phyloP scores from a whole-genome alignment of 1,139 yeast genomes.

The Pichia sp. region DNA sequence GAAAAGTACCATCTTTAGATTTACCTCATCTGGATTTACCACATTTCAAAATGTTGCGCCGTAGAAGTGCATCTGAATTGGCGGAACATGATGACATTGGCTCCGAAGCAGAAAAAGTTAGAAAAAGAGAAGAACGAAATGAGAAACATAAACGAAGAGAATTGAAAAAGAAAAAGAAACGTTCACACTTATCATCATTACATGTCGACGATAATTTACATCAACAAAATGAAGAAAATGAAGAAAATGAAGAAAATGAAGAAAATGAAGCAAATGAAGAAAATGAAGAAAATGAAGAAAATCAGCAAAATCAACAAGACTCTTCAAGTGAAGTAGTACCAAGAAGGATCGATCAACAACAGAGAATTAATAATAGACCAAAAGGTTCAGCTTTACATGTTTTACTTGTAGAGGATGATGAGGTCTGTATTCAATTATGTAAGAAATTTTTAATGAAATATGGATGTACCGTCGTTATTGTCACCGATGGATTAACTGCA shows the following conservation, averaged over 20 bases:
- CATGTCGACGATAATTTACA: no score
- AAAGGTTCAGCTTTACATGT: constrained; percentile 49
- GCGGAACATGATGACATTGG: no score
- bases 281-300: no score
- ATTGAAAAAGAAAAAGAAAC: no score
- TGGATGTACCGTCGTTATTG: constrained; percentile 90
- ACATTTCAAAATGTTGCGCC: neutral
- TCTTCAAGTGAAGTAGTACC: neutral
- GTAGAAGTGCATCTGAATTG: no score
- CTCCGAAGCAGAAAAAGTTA: no score
- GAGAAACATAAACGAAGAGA: no score
- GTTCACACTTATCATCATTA: neutral
- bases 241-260: no score
- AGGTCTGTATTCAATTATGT: constrained; percentile 72
- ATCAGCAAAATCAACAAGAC: neutral
- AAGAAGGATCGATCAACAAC: neutral
- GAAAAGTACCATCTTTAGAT: constrained; percentile 59
- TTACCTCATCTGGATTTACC: constrained; percentile 33
- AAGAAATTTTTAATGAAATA: constrained; percentile 74
- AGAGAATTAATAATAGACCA: constrained; percentile 25
- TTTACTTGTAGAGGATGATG: constrained; percentile 79
- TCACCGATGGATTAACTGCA: constrained; percentile 86
- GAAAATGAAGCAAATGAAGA: no score
- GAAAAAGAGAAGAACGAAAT: no score
- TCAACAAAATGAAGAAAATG: neutral